Base-by-base conservation (phyloP, 2,329 filamentous ascomycete species). In the Paecilomyces dactylethromorphus region DNA sequence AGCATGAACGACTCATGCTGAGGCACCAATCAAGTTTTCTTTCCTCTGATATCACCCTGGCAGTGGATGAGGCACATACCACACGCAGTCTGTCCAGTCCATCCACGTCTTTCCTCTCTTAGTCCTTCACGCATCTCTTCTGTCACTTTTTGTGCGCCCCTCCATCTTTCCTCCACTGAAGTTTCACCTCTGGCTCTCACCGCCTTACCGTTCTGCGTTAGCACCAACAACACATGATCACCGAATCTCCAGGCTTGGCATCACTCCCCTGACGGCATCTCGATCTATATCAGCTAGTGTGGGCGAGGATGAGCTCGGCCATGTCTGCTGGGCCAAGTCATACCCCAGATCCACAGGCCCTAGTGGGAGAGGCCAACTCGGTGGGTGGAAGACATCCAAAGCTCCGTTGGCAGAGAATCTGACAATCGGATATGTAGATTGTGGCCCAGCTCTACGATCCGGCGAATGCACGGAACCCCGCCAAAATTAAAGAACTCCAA, bases 401-500 rank as follows among this genome's bases (percentile, higher is more conserved):
- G 18, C 10, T 45, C 8, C n/a, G 15, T 10, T n/a, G 18, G 10
- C 39, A 45, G 39, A 45, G 18, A 1, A 8, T 45, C 39, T 45
- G 39, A 45, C 39, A 45, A 18, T 21, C n/a, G 18, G 39, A n/a
- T 6, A 45, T 45, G 10, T 57, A 78, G 76, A 70, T 78, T 59
- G 73, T 78, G 26, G 68, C 69, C 55, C 68, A 72, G 58, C 66
- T 79, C 32, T 76, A 76, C 64, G 65, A 70, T 58, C 75, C 76
- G 32, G 76, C 75, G 71, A 70, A 78, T 77, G 68, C 79, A 77
- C 63, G 68, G 69, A 68, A 72, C 70, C 62, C 78, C 66, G 54
- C 70, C 62, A 72, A 74, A 56, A 74, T 82, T 60, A 72, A 75
- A 29, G 73, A 79, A 55, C 85, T 86, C 54, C 90, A 97, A 71